These are phyloP conservation scores for Colletotrichum horii DNA, from an alignment of 2,329 filamentous ascomycete genomes.

Conservation along the genomic window DNA sequence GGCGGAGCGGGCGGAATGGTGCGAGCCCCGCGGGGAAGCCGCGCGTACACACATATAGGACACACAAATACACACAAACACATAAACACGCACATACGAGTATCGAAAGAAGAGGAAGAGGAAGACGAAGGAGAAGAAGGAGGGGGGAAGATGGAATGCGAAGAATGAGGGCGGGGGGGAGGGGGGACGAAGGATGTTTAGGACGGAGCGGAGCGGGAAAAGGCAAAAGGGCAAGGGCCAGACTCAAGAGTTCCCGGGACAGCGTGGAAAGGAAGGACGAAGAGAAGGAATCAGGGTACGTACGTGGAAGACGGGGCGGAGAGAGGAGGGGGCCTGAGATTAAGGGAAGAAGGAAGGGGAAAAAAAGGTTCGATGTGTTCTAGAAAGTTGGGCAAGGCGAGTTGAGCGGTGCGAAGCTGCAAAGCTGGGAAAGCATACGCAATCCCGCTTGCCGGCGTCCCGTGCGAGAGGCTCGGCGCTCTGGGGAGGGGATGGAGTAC, in stretches of 20 bases:
- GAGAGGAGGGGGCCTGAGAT: background rate
- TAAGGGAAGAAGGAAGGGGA: background rate
- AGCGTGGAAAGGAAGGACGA: background rate
- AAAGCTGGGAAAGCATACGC: constrained; percentile 21
- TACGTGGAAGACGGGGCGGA: background rate
- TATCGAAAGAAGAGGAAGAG: background rate
- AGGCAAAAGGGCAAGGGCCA: background rate
- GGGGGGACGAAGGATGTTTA: background rate
- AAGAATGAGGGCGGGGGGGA: background rate
- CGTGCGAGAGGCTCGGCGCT: constrained; percentile 21
- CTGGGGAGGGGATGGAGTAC: constrained; percentile 6
- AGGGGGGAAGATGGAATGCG: background rate
- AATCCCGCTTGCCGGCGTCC: constrained; percentile 23
- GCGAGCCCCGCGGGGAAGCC: background rate
- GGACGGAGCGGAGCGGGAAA: background rate
- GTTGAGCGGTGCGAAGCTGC: constrained; percentile 19
- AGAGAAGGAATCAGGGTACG: background rate
- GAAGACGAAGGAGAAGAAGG: background rate
- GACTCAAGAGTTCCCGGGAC: background rate
- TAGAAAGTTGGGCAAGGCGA: constrained; percentile 12
- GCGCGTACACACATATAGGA: background rate
- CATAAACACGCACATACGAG: background rate
- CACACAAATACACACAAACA: background rate
- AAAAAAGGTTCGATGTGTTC: background rate
- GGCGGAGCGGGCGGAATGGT: background rate